phyloP scores from a whole-genome alignment of 331 rosid species.

The Spiraea crenata region DNA sequence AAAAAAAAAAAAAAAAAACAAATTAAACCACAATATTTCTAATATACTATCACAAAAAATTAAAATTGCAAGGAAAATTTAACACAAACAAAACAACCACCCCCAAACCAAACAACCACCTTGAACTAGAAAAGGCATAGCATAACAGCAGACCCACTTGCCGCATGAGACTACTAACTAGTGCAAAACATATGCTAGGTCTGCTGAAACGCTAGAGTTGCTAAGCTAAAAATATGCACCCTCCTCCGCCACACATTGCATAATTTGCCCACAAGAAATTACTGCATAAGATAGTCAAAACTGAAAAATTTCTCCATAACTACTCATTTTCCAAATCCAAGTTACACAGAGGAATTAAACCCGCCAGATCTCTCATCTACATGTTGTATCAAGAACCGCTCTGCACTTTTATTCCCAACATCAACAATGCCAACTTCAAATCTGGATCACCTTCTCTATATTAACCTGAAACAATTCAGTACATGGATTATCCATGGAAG shows the following conservation, averaged over 20 bases:
- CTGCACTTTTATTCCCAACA: background rate
- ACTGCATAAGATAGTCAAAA: background rate
- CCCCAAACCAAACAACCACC: too few species aligned
- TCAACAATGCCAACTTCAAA: background rate
- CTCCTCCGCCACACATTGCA: background rate
- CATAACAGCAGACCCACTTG: too few species aligned
- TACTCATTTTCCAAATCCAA: background rate
- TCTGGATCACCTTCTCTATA: background rate
- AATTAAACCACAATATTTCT: too few species aligned
- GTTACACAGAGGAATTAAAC: background rate
- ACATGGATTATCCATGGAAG: too few species aligned
- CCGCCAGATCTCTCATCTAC: background rate
- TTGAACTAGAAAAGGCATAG: too few species aligned
- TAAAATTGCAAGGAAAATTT: background rate
- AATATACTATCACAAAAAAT: too few species aligned
- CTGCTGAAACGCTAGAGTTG: background rate
- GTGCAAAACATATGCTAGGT: background rate
- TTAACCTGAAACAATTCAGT: background rate
- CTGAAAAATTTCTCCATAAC: background rate
- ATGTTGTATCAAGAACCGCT: background rate
- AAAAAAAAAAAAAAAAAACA: too few species aligned
- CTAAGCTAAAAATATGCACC: background rate
- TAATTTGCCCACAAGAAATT: background rate
- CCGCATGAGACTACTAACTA: too few species aligned
- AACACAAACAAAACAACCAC: background rate